Evolutionary conservation across 1,284 basidiomycete genomes (phyloP).

Genomic region (Waitea zeae): DNA sequence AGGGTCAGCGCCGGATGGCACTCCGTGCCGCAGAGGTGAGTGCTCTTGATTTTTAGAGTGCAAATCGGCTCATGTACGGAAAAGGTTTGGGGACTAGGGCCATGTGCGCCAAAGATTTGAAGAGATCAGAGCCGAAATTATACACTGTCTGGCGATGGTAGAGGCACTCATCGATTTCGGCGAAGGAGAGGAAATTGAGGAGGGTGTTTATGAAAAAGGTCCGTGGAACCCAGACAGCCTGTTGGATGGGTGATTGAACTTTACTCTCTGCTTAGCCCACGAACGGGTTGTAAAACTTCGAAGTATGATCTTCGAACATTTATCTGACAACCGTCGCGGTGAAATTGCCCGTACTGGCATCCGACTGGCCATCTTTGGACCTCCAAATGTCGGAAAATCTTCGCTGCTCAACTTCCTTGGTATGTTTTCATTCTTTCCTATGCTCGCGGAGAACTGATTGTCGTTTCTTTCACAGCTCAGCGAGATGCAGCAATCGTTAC

Average conservation of each 20-base stretch:
- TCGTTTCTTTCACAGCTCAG: slow-evolving; percentile 52
- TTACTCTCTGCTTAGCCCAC: slow-evolving; percentile 22
- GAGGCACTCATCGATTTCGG: slow-evolving; percentile 88
- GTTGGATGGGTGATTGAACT: neutral
- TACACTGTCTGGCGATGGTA: slow-evolving; percentile 55
- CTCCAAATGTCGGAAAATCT: slow-evolving; percentile 83
- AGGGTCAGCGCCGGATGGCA: slow-evolving; percentile 60
- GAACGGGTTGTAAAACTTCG: slow-evolving; percentile 27
- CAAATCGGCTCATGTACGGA: too few relatives aligned
- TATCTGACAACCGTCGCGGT: slow-evolving; percentile 55
- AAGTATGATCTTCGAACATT: slow-evolving; percentile 29
- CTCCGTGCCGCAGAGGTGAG: slow-evolving; percentile 46
- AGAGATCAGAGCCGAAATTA: slow-evolving; percentile 40
- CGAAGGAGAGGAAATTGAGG: slow-evolving; percentile 77
- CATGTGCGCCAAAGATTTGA: slow-evolving; percentile 39
- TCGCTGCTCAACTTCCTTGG: slow-evolving; percentile 71
- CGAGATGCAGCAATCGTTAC: slow-evolving; percentile 84
- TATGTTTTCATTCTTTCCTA: slow-evolving; percentile 12
- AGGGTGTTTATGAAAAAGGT: slow-evolving; percentile 55
- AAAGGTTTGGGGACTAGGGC: slow-evolving; percentile 42
- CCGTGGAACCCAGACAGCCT: neutral
- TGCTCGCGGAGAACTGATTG: neutral
- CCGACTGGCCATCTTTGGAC: slow-evolving; percentile 72
- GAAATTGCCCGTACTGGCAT: slow-evolving; percentile 76
- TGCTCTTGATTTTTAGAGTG: slow-evolving; percentile 8